Evolutionary conservation across 306 rosid genomes (phyloP), one percentile per base, ranked within the genome.

Genomic region (Vicia villosa): DNA sequence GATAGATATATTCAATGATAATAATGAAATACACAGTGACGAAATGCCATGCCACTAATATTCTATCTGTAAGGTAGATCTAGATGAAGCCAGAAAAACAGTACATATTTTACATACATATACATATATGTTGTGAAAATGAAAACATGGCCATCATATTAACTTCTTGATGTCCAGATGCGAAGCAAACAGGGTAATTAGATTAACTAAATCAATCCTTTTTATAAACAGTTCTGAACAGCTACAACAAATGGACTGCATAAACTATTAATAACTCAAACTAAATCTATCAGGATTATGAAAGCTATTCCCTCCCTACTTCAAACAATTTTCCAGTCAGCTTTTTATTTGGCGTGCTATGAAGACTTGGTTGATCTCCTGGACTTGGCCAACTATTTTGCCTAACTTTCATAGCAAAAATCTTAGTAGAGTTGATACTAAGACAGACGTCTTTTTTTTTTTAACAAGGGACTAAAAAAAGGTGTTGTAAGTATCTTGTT

Each of bases 161-260:
- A 60, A 59, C 65, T 32, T 59, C 9, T 59, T 34, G 34, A 54
- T 11, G 60, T 24, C 60, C 34, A 54, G 12, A 22, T 13, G 16
- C 8, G 32, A 54, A 22, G 16, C 36, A 1, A 11, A 12, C 15
- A 13, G 40, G 55, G 63, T 30, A 68, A 24, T 43, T 60, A 46
- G 63, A 68, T 59, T 50, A 24, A 70, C 47, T 49, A 68, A 14
- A 11, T 19, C 32, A 47, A 59, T 66, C 42, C 61, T n/a, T 63
- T 45, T 32, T 16, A 46, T 57, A 43, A 22, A 22, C 36, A 54
- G 36, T 62, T 8, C 36, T 26, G 12, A 56, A 54, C 37, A 43
- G 37, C 17, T 74, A 21, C 28, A 55, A 19, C 47, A 74, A 64
- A 64, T 55, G 57, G 22, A 19, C 57, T 24, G 22, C n/a, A 63